Percentiles rank a stretch among this genome's conserved stretches.
Conservation (phyloP, 805 yeast genomes). For the Monosporozyma solicola region DNA sequence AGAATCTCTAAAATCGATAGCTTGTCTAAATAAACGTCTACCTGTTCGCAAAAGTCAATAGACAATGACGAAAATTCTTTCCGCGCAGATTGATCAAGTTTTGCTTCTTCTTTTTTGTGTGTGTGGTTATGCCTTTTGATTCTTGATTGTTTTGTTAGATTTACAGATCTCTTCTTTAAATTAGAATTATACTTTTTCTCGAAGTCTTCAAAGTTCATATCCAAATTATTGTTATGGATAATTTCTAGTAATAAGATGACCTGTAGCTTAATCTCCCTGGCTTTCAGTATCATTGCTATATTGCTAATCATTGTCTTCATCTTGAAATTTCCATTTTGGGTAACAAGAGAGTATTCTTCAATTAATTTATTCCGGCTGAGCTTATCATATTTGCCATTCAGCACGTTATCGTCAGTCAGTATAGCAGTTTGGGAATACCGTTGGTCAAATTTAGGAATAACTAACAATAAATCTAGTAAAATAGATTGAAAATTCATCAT, state of each 20-base stretch:
- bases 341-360: conserved; percentile 4
- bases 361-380: conserved; percentile 16
- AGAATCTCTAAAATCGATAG: conserved; percentile 47
- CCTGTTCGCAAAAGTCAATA: conserved; percentile 23
- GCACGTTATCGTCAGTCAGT: conserved; percentile 17
- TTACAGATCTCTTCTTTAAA: conserved; percentile 24
- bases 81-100: conserved; percentile 1
- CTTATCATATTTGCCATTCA: conserved; percentile 15
- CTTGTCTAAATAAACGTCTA: conserved; percentile 43
- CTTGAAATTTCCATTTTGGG: neutral
- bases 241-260: conserved; percentile 41
- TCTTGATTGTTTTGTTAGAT: conserved; percentile 19
- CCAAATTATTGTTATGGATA: conserved; percentile 29
- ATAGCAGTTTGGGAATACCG: conserved; percentile 18
- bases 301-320: conserved; percentile 20
- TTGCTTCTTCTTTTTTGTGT: conserved; percentile 17
- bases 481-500: conserved; percentile 13
- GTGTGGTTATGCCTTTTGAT: conserved; percentile 12
- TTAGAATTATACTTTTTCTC: conserved; percentile 15
- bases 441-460: conserved; percentile 34
- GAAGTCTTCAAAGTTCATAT: conserved; percentile 30
- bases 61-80: neutral
- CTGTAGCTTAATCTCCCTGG: conserved; percentile 51
- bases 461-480: conserved; percentile 28
- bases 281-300: conserved; percentile 36